Conservation (phyloP, 2,329 filamentous ascomycete genomes). For the Fusarium phyllophilum region DNA sequence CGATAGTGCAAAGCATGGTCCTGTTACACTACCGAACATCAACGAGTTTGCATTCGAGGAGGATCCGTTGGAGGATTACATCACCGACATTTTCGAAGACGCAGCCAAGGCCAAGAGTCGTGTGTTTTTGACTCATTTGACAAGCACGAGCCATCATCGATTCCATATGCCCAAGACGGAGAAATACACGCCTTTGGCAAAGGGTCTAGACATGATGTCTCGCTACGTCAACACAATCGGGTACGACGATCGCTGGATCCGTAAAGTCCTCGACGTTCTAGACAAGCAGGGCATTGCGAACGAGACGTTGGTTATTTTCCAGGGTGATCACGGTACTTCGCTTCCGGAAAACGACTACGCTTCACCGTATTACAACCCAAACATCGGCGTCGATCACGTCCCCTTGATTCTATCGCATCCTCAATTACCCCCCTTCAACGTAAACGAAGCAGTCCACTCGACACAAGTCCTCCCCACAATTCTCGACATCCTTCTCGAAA, state of each 20-base stretch:
- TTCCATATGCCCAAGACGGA: slow-evolving; percentile 46
- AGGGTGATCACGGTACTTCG: slow-evolving; percentile 49
- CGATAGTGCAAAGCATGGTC: slow-evolving; percentile 44
- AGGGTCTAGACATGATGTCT: slow-evolving; percentile 46
- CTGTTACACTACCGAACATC: slow-evolving; percentile 45
- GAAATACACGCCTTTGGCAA: slow-evolving; percentile 41
- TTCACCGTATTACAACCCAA: slow-evolving; percentile 48
- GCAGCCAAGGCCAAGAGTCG: slow-evolving; percentile 47
- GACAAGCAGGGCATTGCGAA: slow-evolving; percentile 48
- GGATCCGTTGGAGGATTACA: slow-evolving; percentile 46
- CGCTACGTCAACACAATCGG: slow-evolving; percentile 47
- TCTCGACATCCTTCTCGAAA: slow-evolving; percentile 48
- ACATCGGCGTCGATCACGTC: slow-evolving; percentile 46
- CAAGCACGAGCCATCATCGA: slow-evolving; percentile 50
- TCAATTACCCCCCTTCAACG: slow-evolving; percentile 42
- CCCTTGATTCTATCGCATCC: slow-evolving; percentile 48
- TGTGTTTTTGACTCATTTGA: slow-evolving; percentile 50
- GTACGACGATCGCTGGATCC: slow-evolving; percentile 48
- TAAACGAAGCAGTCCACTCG: slow-evolving; percentile 46
- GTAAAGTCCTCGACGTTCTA: slow-evolving; percentile 44
- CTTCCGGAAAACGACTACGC: slow-evolving; percentile 46
- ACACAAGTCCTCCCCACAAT: slow-evolving; percentile 48
- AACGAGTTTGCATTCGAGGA: slow-evolving; percentile 52
- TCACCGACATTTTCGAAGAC: slow-evolving; percentile 46
- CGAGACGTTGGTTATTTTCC: slow-evolving; percentile 48